phyloP scores from a whole-genome alignment of 345 rosid genomes.

The Tarenaya hassleriana region DNA sequence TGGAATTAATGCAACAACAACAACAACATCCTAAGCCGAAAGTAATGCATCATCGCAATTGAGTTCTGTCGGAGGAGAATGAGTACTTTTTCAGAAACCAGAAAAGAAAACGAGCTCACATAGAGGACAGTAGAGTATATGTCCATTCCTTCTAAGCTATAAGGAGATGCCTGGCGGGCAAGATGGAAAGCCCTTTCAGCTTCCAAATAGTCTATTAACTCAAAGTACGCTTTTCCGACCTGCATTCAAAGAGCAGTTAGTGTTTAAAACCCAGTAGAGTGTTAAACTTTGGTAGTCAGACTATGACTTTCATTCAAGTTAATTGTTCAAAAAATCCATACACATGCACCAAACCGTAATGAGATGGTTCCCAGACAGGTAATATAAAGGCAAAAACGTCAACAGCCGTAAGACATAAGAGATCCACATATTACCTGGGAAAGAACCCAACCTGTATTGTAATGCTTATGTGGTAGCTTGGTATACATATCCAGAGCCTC shows the following conservation, averaged over 20 bases:
- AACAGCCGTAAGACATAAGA: conserved; percentile 15
- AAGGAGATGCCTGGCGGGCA: conserved; percentile 74
- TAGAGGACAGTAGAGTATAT: conserved; percentile 88
- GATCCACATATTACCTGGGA: conserved; percentile 55
- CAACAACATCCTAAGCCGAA: conserved; percentile 2
- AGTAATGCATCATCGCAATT: too few species aligned
- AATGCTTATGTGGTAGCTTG: conserved; percentile 80
- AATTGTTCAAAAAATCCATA: not conserved
- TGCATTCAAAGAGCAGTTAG: conserved; percentile 27
- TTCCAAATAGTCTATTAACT: conserved; percentile 86
- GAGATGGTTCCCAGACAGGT: conserved; percentile 1
- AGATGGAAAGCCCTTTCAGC: conserved; percentile 81
- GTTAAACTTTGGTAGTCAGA: not conserved
- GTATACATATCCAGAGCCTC: conserved; percentile 72
- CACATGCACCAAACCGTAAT: conserved; percentile 4
- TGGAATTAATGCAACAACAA: not conserved
- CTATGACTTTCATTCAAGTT: not conserved
- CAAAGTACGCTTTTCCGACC: conserved; percentile 92
- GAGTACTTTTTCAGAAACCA: conserved; percentile 6
- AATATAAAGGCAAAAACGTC: conserved; percentile 3
- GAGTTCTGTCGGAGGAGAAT: conserved; percentile 5
- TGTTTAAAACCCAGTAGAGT: conserved; percentile 10
- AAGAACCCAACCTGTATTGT: conserved; percentile 95
- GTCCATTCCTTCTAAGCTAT: conserved; percentile 95
- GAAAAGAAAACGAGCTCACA: conserved; percentile 43